phyloP scores from a whole-genome alignment of 1,139 yeast species.

The Starmera stellimalicola region DNA sequence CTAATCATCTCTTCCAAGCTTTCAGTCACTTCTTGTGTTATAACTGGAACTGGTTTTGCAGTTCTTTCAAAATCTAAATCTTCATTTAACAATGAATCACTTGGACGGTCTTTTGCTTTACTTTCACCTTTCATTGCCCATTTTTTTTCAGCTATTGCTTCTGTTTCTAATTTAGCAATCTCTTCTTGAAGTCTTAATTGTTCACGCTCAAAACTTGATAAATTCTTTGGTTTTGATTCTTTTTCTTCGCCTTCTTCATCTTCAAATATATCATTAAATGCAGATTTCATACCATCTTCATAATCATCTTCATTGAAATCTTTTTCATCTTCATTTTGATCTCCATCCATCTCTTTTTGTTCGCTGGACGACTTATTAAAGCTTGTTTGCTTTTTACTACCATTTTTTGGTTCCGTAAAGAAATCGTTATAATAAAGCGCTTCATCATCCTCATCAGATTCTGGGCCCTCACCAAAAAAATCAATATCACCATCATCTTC shows the following conservation, averaged over 20 bases:
- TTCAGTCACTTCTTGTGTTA: slow-evolving; percentile 82
- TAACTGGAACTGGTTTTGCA: slow-evolving; percentile 83
- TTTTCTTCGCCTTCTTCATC: slow-evolving; percentile 22
- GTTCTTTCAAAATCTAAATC: slow-evolving; percentile 66
- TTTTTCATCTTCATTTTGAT: slow-evolving; percentile 25
- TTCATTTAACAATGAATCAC: slow-evolving; percentile 67
- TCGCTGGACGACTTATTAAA: slow-evolving; percentile 8
- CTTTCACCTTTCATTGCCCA: slow-evolving; percentile 97
- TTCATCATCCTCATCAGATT: slow-evolving; percentile 51
- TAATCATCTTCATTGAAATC: slow-evolving; percentile 36
- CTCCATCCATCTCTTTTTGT: slow-evolving; percentile 16
- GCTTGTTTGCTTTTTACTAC: slow-evolving; percentile 10
- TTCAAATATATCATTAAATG: slow-evolving; percentile 54
- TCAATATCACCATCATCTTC: slow-evolving; percentile 51
- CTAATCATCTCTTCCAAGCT: slow-evolving; percentile 81
- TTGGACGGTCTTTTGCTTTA: slow-evolving; percentile 69
- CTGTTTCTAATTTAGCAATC: slow-evolving; percentile 72
- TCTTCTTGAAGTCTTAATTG: slow-evolving; percentile 70
- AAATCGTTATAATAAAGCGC: slow-evolving; percentile 68
- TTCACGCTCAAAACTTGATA: slow-evolving; percentile 79
- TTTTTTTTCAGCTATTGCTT: slow-evolving; percentile 80
- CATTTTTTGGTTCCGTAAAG: slow-evolving; percentile 36
- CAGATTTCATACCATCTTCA: slow-evolving; percentile 48
- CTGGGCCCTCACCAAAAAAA: slow-evolving; percentile 50
- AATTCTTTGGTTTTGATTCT: slow-evolving; percentile 24